Base-by-base conservation (phyloP, 441 rosid genomes). In the Jatropha multifida region DNA sequence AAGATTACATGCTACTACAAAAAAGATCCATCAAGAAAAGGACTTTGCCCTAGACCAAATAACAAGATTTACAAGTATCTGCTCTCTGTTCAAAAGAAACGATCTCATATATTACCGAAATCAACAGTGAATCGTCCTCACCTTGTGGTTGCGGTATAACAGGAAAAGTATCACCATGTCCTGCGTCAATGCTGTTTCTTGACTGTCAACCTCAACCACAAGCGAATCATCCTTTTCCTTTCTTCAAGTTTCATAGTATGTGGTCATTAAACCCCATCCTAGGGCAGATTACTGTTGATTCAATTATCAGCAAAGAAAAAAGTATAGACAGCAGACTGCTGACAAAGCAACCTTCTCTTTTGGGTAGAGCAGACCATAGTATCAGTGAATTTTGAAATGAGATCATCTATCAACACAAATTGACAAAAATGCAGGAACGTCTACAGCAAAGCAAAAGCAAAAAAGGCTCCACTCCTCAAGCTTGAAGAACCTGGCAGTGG, bases 401-500 rank as follows among this genome's bases (percentile, higher is more conserved):
- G 61, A 73, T 26, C 44, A 75, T 58, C 74, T 27, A 75, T 58
- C 74, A 70, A 23, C 38, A 72, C 58, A 77, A 76, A 65, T 54
- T 51, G 74, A 73, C 62, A 56, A 69, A 75, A 75, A 18, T 63
- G 65, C 72, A 59, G 23, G 64, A 71, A 74, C 63, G 62, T 71
- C 44, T 54, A 54, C 48, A 51, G 65, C 61, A 68, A 42, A 68
- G 76, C 75, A 69, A 67, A 67, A 71, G 56, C 69, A 58, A 74
- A 74, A 71, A 65, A 70, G 71, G 56, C 46, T 61, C 65, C 23
- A 11, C 27, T 46, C 76, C 76, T 89, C 90, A 94, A 59, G 94
- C 96, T 88, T 92, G 96, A 84, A 94, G 96, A 74, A 94, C 93
- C 82, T 92, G 98, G 48, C 96, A 94, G 76, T 94, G 98, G 78